These are phyloP conservation scores for Boletus reticuloceps DNA, from an alignment of 768 basidiomycete species.

Conservation along the genomic window DNA sequence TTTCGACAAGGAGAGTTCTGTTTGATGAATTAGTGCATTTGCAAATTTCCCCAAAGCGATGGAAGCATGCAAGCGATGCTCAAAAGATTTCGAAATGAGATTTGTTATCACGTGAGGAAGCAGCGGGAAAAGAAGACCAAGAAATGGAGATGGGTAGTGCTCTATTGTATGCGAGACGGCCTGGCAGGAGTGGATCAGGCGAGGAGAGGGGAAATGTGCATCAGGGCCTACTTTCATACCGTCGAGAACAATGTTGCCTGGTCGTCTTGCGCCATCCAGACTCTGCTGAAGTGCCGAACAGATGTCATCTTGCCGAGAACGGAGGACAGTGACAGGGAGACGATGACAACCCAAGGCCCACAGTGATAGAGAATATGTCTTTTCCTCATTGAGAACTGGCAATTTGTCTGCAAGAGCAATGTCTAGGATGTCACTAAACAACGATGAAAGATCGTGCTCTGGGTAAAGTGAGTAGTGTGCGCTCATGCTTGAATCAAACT, in stretches of 20 bases:
- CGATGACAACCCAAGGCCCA: conserved; percentile 51
- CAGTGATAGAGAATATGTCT: conserved; percentile 45
- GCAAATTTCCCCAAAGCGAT: conserved; percentile 26
- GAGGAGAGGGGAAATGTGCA: background rate
- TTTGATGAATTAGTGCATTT: conserved; percentile 27
- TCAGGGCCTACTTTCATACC: conserved; percentile 27
- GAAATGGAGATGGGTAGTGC: conserved; percentile 12
- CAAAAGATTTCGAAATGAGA: conserved; percentile 12
- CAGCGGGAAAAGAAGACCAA: conserved; percentile 17
- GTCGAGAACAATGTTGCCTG: conserved; percentile 18
- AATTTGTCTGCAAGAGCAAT: conserved; percentile 37
- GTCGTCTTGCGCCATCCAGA: conserved; percentile 29
- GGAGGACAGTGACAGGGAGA: conserved; percentile 43
- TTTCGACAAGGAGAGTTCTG: conserved; percentile 29
- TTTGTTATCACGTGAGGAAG: conserved; percentile 20
- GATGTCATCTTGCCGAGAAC: conserved; percentile 31
- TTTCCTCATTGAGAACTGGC: conserved; percentile 39
- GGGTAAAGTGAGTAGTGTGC: background rate
- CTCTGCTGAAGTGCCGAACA: conserved; percentile 35
- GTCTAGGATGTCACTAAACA: conserved; percentile 45
- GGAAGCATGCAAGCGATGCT: conserved; percentile 22
- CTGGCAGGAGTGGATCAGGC: conserved; percentile 14
- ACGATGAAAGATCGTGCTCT: conserved; percentile 44
- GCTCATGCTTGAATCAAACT: background rate
- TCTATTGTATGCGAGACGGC: conserved; percentile 25